Evolutionary conservation across 2,329 filamentous ascomycete species (phyloP).

Genomic region (Ceratocystis eucalypticola): DNA sequence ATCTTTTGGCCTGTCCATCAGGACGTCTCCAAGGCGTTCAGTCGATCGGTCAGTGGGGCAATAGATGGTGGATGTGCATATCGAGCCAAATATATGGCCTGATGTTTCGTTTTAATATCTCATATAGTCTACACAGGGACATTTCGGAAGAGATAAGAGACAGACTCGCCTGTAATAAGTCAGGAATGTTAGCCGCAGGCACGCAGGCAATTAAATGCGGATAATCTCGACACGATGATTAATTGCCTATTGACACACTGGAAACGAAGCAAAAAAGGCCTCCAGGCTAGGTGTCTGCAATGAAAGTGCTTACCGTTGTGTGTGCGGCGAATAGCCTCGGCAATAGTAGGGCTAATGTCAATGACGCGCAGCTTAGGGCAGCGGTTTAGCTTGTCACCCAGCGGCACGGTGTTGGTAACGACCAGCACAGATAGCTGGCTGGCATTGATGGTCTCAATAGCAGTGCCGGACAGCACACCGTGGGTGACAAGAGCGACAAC

Average conservation of each 20-base stretch:
- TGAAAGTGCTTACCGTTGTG: slow-evolving; percentile 42
- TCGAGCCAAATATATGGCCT: not conserved
- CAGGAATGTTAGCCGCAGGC: not conserved
- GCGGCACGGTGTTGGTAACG: slow-evolving; percentile 59
- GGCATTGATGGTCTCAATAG: slow-evolving; percentile 72
- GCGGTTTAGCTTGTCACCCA: slow-evolving; percentile 59
- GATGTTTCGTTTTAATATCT: not conserved
- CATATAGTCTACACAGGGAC: slow-evolving; percentile 35
- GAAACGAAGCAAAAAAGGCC: no score
- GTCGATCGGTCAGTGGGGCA: not conserved
- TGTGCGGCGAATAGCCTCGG: slow-evolving; percentile 55
- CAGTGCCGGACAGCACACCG: slow-evolving; percentile 77
- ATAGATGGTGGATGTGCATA: not conserved
- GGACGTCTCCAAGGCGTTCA: not conserved
- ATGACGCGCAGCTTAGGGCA: slow-evolving; percentile 79
- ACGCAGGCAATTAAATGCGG: not conserved
- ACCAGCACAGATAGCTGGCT: slow-evolving; percentile 66
- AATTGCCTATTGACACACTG: no score
- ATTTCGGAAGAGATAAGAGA: slow-evolving; percentile 56
- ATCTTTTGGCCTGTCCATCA: not conserved
- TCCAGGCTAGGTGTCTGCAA: not conserved
- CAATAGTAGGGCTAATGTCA: slow-evolving; percentile 74
- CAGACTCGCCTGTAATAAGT: slow-evolving; percentile 32
- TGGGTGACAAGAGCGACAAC: slow-evolving; percentile 94
- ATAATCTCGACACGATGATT: no score